Evolutionary conservation across 129 eudicot species (phyloP).

Genomic region (Pittosporum tobira): DNA sequence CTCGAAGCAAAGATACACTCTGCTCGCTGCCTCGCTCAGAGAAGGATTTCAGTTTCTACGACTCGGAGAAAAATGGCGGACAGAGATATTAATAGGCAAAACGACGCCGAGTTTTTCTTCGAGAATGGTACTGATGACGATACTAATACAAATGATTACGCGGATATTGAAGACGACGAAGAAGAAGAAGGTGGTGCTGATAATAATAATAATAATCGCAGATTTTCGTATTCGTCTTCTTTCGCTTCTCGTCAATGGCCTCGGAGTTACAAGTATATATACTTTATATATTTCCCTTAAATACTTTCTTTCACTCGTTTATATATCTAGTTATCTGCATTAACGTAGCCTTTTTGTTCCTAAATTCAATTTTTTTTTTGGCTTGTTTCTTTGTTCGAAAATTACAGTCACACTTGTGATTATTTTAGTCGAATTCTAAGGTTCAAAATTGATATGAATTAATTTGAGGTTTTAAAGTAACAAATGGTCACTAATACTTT

Average conservation of each 20-base stretch:
- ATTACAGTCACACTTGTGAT: too few species aligned
- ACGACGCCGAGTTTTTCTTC: conserved; percentile 9
- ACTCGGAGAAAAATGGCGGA: not conserved
- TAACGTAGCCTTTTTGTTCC: too few species aligned
- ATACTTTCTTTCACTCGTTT: not conserved
- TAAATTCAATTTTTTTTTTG: not conserved
- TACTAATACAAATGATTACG: not conserved
- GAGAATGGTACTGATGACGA: conserved; percentile 19
- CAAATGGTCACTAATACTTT: too few species aligned
- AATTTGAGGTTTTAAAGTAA: too few species aligned
- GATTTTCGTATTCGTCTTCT: not conserved
- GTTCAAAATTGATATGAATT: too few species aligned
- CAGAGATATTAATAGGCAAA: not conserved
- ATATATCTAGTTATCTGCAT: too few species aligned
- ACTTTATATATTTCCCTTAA: not conserved
- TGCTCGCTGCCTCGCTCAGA: too few species aligned
- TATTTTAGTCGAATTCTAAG: too few species aligned
- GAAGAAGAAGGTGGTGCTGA: conserved; percentile 11
- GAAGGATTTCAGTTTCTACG: too few species aligned
- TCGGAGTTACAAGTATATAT: conserved; percentile 36
- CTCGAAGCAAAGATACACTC: too few species aligned
- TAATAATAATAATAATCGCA: conserved; percentile 9
- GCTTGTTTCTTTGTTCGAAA: too few species aligned
- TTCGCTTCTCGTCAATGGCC: conserved; percentile 32
- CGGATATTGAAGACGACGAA: not conserved